Evolutionary conservation across 2,329 filamentous ascomycete genomes (phyloP).

Genomic region (Aspergillus aculeatinus): DNA sequence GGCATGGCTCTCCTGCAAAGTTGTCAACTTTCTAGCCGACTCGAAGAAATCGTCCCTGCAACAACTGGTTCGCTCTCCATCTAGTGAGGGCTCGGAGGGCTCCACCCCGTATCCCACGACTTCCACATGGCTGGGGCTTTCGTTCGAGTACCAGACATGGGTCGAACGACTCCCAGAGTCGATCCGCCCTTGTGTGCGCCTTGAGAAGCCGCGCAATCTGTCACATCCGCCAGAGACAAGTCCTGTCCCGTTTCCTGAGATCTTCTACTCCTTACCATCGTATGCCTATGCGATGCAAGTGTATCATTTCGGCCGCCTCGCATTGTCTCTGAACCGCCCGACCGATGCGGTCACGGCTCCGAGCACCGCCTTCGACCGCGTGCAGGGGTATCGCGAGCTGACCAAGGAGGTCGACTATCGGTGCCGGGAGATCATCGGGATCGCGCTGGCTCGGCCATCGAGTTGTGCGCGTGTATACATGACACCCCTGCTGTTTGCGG

Average conservation of each 20-base stretch:
- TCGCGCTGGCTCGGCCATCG: conserved; percentile 56
- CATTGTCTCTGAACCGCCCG: conserved; percentile 61
- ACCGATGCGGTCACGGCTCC: conserved; percentile 54
- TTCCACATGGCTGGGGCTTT: conserved; percentile 54
- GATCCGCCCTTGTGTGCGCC: conserved; percentile 55
- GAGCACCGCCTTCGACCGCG: conserved; percentile 54
- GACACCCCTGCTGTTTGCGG: conserved; percentile 59
- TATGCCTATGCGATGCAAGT: conserved; percentile 64
- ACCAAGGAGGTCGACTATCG: conserved; percentile 56
- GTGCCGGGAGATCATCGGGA: conserved; percentile 59
- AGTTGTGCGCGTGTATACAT: conserved; percentile 58
- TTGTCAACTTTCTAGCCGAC: conserved; percentile 62
- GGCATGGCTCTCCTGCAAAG: conserved; percentile 62
- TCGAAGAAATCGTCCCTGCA: conserved; percentile 52
- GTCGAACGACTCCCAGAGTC: conserved; percentile 57
- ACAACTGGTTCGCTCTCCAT: conserved; percentile 31
- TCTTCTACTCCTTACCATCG: conserved; percentile 62
- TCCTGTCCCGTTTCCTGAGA: conserved; percentile 50
- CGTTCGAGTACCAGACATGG: conserved; percentile 58
- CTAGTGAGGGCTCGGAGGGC: neutral
- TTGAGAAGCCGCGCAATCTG: conserved; percentile 40
- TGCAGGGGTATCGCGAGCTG: conserved; percentile 58
- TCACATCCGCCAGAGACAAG: conserved; percentile 33
- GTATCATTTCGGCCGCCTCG: conserved; percentile 64
- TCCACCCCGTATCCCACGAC: conserved; percentile 47